These are phyloP conservation scores for Diaporthe ampelina DNA, from an alignment of 2,329 filamentous ascomycete species.

Conservation along the genomic window DNA sequence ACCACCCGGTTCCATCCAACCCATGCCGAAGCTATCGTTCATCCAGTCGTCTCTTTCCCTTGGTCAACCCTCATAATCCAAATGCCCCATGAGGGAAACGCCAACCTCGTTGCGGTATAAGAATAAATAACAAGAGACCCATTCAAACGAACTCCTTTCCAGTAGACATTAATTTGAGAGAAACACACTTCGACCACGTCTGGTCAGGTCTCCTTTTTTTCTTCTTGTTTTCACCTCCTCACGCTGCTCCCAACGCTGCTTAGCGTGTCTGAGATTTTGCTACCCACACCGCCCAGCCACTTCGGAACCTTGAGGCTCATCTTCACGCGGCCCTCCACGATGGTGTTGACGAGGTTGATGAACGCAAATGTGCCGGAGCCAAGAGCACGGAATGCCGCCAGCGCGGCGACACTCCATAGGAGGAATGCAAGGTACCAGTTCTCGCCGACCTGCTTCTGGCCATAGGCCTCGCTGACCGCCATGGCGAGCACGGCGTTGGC, in stretches of 20 bases:
- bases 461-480: conserved; percentile 90
- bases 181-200: neutral
- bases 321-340: conserved; percentile 86
- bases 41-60: neutral
- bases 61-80: neutral
- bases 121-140: neutral
- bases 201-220: conserved; percentile 35
- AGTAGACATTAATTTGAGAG: conserved; percentile 2
- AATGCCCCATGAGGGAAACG: conserved; percentile 8
- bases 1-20: conserved; percentile 1
- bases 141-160: conserved; percentile 6
- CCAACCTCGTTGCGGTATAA: conserved; percentile 26
- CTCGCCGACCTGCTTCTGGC: conserved; percentile 75
- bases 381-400: conserved; percentile 90
- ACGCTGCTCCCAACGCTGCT: conserved; percentile 64
- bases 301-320: conserved; percentile 68
- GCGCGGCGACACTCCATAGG: conserved; percentile 87
- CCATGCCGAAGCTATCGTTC: neutral
- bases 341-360: conserved; percentile 85
- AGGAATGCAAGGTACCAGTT: conserved; percentile 96
- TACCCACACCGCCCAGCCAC: conserved; percentile 61
- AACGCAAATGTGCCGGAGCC: conserved; percentile 86
- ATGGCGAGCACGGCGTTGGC: conserved; percentile 94
- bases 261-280: conserved; percentile 61
- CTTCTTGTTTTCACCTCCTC: conserved; percentile 46